Conservation (phyloP, 2,329 filamentous ascomycete genomes). For the Penicillium sp. region DNA sequence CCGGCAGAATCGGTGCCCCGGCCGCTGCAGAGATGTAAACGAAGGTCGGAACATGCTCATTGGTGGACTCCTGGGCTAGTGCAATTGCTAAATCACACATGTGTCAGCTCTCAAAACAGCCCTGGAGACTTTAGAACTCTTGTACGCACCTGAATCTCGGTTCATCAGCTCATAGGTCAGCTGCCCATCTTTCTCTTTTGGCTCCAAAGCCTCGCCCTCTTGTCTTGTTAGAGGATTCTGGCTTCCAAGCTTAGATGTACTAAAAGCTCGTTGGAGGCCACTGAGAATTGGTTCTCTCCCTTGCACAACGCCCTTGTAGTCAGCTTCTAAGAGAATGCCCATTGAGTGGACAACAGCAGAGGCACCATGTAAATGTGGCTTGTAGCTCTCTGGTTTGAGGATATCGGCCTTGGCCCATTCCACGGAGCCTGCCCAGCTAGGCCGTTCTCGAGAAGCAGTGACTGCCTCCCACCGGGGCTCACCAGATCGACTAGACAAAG, state of each 20-base stretch:
- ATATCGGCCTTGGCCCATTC: conserved; percentile 88
- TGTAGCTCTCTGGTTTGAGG: conserved; percentile 76
- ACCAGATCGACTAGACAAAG: conserved; percentile 70
- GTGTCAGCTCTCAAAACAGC: conserved; percentile 5
- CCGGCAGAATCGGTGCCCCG: conserved; percentile 78
- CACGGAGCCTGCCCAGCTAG: conserved; percentile 77
- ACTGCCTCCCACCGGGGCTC: conserved; percentile 80
- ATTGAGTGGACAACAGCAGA: conserved; percentile 90
- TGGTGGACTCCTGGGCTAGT: conserved; percentile 72
- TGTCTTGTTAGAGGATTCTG: conserved; percentile 68
- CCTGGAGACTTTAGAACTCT: background rate
- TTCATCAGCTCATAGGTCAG: conserved; percentile 98
- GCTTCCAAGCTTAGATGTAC: conserved; percentile 57
- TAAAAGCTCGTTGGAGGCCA: conserved; percentile 77
- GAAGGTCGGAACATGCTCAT: conserved; percentile 66
- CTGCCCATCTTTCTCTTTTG: conserved; percentile 67
- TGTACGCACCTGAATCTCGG: conserved; percentile 63
- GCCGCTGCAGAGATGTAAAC: conserved; percentile 85
- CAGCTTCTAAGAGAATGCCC: conserved; percentile 93
- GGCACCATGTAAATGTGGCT: conserved; percentile 68
- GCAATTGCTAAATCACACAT: conserved; percentile 62
- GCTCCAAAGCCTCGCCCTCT: conserved; percentile 59
- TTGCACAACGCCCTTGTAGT: conserved; percentile 90
- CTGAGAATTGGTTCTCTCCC: conserved; percentile 78
- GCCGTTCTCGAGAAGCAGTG: conserved; percentile 66